Evolutionary conservation across 495 filamentous ascomycete genomes (phyloP).

Genomic region (Durotheca rogersii): DNA sequence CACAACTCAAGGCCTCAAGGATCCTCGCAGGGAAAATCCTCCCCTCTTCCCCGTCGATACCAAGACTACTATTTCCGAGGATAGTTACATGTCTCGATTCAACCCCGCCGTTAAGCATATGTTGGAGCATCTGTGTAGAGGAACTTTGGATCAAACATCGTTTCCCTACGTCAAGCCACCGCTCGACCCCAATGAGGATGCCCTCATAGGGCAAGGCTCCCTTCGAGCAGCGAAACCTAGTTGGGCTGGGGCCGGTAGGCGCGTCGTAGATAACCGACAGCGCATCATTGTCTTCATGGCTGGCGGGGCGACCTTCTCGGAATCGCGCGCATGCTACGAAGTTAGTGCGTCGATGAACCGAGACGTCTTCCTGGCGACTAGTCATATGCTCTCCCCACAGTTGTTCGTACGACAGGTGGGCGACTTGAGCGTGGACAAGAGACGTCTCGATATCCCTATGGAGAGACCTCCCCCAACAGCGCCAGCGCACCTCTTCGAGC

Average conservation of each 20-base stretch:
- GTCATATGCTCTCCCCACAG: slow-evolving; percentile 82
- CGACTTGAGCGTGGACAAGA: slow-evolving; percentile 71
- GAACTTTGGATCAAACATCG: slow-evolving; percentile 63
- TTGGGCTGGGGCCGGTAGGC: slow-evolving; percentile 81
- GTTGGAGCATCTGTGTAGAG: slow-evolving; percentile 71
- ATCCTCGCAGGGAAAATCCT: slow-evolving; percentile 61
- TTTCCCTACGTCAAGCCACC: slow-evolving; percentile 85
- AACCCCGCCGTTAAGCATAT: slow-evolving; percentile 73
- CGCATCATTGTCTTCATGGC: slow-evolving; percentile 95
- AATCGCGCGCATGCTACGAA: slow-evolving; percentile 88
- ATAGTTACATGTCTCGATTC: slow-evolving; percentile 68
- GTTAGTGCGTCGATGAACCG: slow-evolving; percentile 65
- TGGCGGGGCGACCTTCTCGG: slow-evolving; percentile 90
- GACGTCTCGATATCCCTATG: slow-evolving; percentile 73
- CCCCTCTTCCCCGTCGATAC: slow-evolving; percentile 67
- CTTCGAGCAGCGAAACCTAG: slow-evolving; percentile 86
- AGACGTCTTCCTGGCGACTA: slow-evolving; percentile 88
- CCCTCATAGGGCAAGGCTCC: slow-evolving; percentile 64
- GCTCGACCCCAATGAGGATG: slow-evolving; percentile 56
- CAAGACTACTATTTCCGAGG: slow-evolving; percentile 52
- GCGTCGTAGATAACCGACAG: slow-evolving; percentile 78
- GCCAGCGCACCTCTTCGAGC: slow-evolving; percentile 84
- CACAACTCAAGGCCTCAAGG: slow-evolving; percentile 72
- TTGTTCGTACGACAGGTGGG: slow-evolving; percentile 80
- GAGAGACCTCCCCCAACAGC: slow-evolving; percentile 78